A percentile compares a stretch with the other conserved stretches of the same genome.
Evolutionary conservation across 2,329 filamentous ascomycete genomes (phyloP).

Genomic region (Neopestalotiopsis sp.): DNA sequence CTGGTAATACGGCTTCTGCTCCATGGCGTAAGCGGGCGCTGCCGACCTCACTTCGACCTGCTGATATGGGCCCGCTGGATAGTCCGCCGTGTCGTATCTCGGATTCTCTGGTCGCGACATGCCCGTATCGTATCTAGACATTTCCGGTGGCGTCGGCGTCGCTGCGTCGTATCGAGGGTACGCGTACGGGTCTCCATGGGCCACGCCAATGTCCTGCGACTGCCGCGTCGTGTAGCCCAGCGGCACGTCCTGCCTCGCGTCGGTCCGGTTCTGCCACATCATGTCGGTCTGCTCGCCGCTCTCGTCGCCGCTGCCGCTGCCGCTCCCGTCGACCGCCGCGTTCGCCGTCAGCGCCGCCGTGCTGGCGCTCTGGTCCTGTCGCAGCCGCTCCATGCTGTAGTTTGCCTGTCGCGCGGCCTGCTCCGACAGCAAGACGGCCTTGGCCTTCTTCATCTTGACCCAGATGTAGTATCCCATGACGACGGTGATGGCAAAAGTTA

Average conservation of each 20-base stretch:
- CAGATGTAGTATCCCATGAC: slow-evolving; percentile 42
- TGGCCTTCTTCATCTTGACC: slow-evolving; percentile 40
- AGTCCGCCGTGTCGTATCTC: background rate
- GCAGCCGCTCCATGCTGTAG: slow-evolving; percentile 7
- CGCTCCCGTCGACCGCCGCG: background rate
- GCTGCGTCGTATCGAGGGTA: background rate
- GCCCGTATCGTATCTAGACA: background rate
- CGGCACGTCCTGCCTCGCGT: slow-evolving; percentile 2
- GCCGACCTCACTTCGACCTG: background rate
- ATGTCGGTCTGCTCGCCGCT: background rate
- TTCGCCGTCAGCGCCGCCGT: background rate
- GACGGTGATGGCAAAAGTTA: slow-evolving; percentile 40
- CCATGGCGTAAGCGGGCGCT: slow-evolving; percentile 3
- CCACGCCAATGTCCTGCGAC: background rate
- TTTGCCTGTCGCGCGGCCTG: slow-evolving; percentile 28
- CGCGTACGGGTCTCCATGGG: background rate
- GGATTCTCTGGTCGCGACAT: background rate
- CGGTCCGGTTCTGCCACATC: background rate
- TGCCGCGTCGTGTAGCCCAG: background rate
- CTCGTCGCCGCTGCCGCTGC: background rate
- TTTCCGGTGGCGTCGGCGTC: background rate
- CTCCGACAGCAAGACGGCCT: slow-evolving; percentile 39
- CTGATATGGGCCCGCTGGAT: background rate
- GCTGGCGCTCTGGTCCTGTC: background rate
- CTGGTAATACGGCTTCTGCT: slow-evolving; percentile 15